Evolutionary conservation across 2,329 filamentous ascomycete species (phyloP).

Genomic region (Xylariaceae sp.): DNA sequence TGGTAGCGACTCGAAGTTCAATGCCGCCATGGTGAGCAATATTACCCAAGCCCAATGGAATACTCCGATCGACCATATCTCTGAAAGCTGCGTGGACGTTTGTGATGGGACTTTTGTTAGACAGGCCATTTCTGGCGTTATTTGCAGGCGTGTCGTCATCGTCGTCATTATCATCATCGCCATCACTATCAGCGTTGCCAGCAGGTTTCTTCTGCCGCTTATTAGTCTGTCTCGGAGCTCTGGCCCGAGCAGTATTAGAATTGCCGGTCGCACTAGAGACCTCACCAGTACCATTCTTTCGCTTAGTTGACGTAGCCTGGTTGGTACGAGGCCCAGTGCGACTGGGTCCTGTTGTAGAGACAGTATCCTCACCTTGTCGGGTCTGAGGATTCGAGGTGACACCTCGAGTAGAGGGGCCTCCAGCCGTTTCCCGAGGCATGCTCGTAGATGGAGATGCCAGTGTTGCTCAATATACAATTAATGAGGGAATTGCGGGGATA

Average conservation of each 20-base stretch:
- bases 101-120: conserved; percentile 26
- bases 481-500: background rate
- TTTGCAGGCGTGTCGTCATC: background rate
- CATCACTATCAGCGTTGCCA: no score
- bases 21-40: conserved; percentile 34
- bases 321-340: background rate
- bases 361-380: background rate
- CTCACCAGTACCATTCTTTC: background rate
- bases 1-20: conserved; percentile 60
- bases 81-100: conserved; percentile 34
- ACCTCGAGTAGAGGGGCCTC: background rate
- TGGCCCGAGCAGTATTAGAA: background rate
- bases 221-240: background rate
- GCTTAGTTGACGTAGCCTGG: background rate
- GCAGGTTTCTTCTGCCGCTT: background rate
- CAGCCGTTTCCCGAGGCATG: background rate
- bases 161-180: no score
- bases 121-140: conserved; percentile 14
- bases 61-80: conserved; percentile 29
- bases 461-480: background rate
- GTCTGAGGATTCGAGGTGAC: background rate
- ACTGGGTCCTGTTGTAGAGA: background rate
- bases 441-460: background rate
- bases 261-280: background rate
- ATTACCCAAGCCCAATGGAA: conserved; percentile 18